Conservation (phyloP, 176 grass and related monocot species). For the Aegilops sharonensis region DNA sequence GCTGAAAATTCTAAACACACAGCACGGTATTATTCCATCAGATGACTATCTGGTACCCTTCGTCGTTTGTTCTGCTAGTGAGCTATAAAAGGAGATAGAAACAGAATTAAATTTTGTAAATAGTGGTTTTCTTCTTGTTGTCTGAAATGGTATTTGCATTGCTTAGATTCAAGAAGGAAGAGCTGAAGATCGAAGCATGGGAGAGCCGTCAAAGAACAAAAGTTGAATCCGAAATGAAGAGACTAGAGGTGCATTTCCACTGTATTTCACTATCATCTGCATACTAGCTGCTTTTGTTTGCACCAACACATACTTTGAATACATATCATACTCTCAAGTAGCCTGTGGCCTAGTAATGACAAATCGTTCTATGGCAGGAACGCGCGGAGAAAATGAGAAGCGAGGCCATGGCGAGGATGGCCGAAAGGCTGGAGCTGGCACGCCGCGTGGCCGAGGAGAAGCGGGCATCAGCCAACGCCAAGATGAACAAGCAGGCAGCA, state of each 20-base stretch:
- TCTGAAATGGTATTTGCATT: conserved; percentile 9
- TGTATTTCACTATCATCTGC: background rate
- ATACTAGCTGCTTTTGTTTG: background rate
- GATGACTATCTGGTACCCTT: background rate
- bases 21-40: conserved; percentile 58
- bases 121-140: background rate
- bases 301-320: background rate
- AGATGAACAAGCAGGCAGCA: conserved; percentile 61
- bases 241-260: conserved; percentile 58
- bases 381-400: conserved; percentile 65
- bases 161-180: conserved; percentile 79
- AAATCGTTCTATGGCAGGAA: conserved; percentile 37
- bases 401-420: conserved; percentile 56
- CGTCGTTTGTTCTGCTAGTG: background rate
- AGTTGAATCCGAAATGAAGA: conserved; percentile 77
- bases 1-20: conserved; percentile 80
- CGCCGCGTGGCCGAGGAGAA: conserved; percentile 61
- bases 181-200: conserved; percentile 94
- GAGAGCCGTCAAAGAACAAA: conserved; percentile 59
- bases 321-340: background rate
- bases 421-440: conserved; percentile 63
- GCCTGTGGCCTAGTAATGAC: background rate
- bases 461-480: conserved; percentile 54
- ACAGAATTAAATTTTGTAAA: background rate
- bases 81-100: conserved; percentile 6